Conservation (phyloP, 208 protist species). For the Leishmania mexicana region DNA sequence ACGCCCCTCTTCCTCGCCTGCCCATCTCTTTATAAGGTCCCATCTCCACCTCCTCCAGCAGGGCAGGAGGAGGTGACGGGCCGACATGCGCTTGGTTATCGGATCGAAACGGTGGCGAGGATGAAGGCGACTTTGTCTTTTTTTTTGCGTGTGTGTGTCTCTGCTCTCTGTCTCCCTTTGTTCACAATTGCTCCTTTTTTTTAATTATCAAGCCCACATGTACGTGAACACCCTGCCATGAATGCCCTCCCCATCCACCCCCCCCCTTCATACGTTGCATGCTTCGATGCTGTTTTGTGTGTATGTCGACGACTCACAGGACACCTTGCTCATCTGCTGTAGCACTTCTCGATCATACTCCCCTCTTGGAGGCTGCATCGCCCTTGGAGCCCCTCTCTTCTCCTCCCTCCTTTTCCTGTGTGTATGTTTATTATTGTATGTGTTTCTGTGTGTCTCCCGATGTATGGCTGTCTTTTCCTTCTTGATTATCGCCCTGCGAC, state of each 20-base stretch:
- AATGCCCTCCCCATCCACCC: not conserved
- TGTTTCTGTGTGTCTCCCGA: slow-evolving; percentile 8
- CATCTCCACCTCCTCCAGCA: not conserved
- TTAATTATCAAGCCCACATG: not conserved
- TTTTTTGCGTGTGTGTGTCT: not conserved
- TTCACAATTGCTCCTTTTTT: not conserved
- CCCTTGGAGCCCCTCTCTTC: not conserved
- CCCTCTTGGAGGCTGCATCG: not conserved
- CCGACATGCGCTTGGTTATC: not conserved
- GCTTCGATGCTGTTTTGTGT: not conserved
- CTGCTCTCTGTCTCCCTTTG: not conserved
- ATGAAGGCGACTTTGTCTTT: not conserved
- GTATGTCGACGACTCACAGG: not conserved
- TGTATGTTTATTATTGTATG: not conserved
- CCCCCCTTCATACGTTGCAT: not conserved
- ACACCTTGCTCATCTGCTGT: not conserved
- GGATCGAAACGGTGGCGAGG: not conserved
- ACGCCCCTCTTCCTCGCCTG: not conserved
- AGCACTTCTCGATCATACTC: not conserved
- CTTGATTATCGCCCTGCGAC: not conserved
- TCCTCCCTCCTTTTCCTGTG: not conserved
- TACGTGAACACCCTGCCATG: not conserved
- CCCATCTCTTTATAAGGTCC: not conserved
- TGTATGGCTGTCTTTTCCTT: not conserved
- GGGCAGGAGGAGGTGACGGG: not conserved